Conservation (phyloP, 2,329 filamentous ascomycete genomes). For the Verticillium tricorpus region DNA sequence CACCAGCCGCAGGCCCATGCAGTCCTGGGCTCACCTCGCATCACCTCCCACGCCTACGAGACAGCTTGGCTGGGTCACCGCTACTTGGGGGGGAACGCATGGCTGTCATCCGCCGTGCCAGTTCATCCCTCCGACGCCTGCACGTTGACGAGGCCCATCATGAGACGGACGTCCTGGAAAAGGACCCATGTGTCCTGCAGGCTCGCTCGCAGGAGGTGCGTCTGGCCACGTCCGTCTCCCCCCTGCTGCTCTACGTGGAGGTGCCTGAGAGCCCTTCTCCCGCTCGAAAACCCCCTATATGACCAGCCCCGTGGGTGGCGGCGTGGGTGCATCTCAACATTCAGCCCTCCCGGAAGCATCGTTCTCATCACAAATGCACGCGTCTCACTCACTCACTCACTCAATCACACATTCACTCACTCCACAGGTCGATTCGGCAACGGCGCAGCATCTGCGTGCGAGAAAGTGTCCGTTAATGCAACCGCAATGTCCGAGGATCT, state of each 20-base stretch:
- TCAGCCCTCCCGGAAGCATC: not conserved
- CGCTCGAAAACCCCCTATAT: not conserved
- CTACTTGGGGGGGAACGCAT: not conserved
- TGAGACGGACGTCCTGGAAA: not conserved
- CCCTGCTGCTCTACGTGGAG: no score
- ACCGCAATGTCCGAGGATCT: slow-evolving; percentile 44
- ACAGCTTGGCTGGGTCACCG: not conserved
- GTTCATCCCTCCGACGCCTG: not conserved
- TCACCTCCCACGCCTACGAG: not conserved
- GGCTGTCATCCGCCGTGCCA: not conserved
- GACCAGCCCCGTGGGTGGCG: not conserved
- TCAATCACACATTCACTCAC: not conserved
- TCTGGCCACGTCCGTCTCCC: no score
- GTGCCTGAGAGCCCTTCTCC: no score
- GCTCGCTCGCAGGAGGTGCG: not conserved
- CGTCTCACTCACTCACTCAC: not conserved
- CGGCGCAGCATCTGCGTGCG: not conserved
- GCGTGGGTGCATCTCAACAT: not conserved
- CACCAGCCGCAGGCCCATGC: not conserved
- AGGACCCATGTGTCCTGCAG: not conserved
- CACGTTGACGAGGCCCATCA: no score
- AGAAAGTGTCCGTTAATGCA: slow-evolving; percentile 31
- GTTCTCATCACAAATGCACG: not conserved
- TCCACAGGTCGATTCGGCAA: not conserved
- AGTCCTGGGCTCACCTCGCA: not conserved